Conservation (phyloP, 768 basidiomycete species). For the Mycena floridula region DNA sequence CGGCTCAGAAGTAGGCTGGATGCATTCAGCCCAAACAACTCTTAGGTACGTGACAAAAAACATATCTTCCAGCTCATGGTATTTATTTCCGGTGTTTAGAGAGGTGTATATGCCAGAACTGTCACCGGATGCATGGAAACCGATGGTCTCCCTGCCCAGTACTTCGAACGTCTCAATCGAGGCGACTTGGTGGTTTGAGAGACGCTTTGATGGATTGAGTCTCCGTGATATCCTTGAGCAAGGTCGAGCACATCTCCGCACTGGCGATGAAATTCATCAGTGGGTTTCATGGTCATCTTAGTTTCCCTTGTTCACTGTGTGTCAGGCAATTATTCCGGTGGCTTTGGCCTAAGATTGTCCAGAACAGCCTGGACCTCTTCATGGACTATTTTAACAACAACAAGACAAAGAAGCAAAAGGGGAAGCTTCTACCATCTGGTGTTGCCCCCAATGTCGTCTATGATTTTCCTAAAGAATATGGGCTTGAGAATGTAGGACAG, state of each 20-base stretch:
- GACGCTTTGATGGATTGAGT: slow-evolving; percentile 6
- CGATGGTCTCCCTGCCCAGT: slow-evolving; percentile 2
- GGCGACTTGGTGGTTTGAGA: slow-evolving; percentile 6
- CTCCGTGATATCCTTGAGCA: slow-evolving; percentile 3
- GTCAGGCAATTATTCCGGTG: slow-evolving; percentile 6
- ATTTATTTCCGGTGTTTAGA: too few relatives aligned
- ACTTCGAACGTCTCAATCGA: slow-evolving; percentile 7
- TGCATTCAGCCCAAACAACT: neutral
- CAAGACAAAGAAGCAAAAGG: slow-evolving; percentile 1
- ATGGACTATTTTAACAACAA: slow-evolving; percentile 7
- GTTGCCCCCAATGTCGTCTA: slow-evolving; percentile 1
- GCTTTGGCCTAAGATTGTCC: slow-evolving; percentile 12
- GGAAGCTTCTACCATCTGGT: slow-evolving; percentile 8
- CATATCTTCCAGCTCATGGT: too few relatives aligned
- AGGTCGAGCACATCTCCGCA: slow-evolving; percentile 2
- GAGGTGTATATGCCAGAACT: slow-evolving; percentile 4
- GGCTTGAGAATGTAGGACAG: neutral
- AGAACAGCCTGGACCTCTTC: slow-evolving; percentile 6
- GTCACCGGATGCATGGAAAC: slow-evolving; percentile 2
- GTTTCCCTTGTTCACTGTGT: neutral
- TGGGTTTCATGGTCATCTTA: neutral
- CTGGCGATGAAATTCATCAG: slow-evolving; percentile 1
- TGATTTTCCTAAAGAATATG: neutral
- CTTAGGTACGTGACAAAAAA: too few relatives aligned
- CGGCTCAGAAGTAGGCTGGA: slow-evolving; percentile 2